phyloP scores from a whole-genome alignment of 78 protist genomes.

The Paratrimastix pyriformis region DNA sequence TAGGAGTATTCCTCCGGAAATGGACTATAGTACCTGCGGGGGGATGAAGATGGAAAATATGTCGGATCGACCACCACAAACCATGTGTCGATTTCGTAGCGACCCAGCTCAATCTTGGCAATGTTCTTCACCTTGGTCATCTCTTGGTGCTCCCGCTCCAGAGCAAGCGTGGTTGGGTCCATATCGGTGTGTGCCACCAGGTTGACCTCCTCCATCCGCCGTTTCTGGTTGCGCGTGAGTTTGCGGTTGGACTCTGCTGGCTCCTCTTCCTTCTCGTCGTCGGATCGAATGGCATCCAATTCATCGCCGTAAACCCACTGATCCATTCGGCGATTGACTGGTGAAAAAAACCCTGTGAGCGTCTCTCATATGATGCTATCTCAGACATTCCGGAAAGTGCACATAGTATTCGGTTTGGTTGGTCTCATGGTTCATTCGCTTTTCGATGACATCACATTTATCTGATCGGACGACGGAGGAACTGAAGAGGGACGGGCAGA shows the following conservation, averaged over 20 bases:
- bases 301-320: background rate
- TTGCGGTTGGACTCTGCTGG: too few relatives aligned
- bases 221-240: background rate
- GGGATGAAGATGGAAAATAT: background rate
- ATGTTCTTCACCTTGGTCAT: slow-evolving; percentile 79
- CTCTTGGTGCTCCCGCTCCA: slow-evolving; percentile 76
- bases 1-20: slow-evolving; percentile 77
- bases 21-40: slow-evolving; percentile 64
- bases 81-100: slow-evolving; percentile 84
- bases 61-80: background rate
- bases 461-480: too few relatives aligned
- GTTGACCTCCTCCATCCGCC: background rate
- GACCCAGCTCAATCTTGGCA: slow-evolving; percentile 47
- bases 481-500: too few relatives aligned
- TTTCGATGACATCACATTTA: too few relatives aligned
- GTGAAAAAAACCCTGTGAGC: background rate
- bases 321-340: background rate
- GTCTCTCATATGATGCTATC: too few relatives aligned
- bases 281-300: background rate
- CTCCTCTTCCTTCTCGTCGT: background rate
- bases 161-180: slow-evolving; percentile 32
- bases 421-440: too few relatives aligned
- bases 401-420: too few relatives aligned
- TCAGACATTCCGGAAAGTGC: too few relatives aligned
- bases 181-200: slow-evolving; percentile 25